Evolutionary conservation across 2,329 filamentous ascomycete genomes (phyloP).

Genomic region (Colletotrichum magnum): DNA sequence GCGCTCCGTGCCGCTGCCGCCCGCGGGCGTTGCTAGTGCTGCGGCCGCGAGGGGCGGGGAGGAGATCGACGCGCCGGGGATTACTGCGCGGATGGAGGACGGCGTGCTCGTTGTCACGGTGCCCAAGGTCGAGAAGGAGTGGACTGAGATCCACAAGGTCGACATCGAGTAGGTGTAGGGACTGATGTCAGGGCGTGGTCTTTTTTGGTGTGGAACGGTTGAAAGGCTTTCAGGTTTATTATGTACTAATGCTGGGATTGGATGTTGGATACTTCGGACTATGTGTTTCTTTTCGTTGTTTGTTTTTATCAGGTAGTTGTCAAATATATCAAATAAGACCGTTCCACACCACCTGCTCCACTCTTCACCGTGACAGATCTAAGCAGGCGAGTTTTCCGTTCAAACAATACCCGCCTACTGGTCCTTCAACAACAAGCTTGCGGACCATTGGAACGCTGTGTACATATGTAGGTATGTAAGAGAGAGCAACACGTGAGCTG

Average conservation of each 20-base stretch:
- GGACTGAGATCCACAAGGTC: constrained; percentile 74
- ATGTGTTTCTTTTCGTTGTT: too few species aligned
- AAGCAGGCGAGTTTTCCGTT: too few species aligned
- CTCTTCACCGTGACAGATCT: too few species aligned
- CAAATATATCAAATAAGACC: too few species aligned
- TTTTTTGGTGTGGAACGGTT: constrained; percentile 25
- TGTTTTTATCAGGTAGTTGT: too few species aligned
- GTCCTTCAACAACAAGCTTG: too few species aligned
- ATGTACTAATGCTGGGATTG: neutral
- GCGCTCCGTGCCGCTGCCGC: constrained; percentile 75
- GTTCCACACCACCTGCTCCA: too few species aligned
- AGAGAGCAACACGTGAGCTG: too few species aligned
- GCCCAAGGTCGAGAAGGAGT: constrained; percentile 78
- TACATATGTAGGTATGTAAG: too few species aligned
- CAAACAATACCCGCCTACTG: too few species aligned
- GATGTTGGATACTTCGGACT: too few species aligned
- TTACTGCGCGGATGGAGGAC: constrained; percentile 83
- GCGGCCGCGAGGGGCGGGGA: constrained; percentile 56
- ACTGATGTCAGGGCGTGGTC: neutral
- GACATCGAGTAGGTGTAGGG: constrained; percentile 63
- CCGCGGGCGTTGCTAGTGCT: constrained; percentile 21
- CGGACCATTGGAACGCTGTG: too few species aligned
- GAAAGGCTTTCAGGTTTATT: neutral
- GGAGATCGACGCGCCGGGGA: constrained; percentile 75
- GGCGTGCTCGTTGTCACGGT: constrained; percentile 84